phyloP scores from a whole-genome alignment of 2,329 filamentous ascomycete species.

The Ploettnerulaceae sp. region DNA sequence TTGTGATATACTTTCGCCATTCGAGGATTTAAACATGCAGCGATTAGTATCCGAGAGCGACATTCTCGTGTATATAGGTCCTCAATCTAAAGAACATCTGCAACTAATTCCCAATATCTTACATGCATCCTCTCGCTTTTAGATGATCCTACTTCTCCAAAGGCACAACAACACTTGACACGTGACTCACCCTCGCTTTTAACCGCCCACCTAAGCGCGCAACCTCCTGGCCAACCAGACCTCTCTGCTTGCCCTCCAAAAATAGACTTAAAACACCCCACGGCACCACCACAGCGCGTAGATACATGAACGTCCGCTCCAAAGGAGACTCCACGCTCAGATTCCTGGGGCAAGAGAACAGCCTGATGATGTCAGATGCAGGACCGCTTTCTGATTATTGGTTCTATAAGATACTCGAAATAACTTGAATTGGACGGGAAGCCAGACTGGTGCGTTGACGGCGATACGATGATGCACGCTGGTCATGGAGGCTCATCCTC shows the following conservation, averaged over 20 bases:
- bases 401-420: constrained; percentile 16
- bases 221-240: constrained; percentile 8
- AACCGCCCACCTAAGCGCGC: neutral
- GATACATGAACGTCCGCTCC: constrained; percentile 13
- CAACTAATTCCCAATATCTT: constrained; percentile 12
- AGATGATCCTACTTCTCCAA: neutral
- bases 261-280: constrained; percentile 13
- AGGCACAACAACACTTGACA: neutral
- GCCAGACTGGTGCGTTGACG: constrained; percentile 1
- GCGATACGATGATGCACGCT: constrained; percentile 20
- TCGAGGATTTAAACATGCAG: neutral
- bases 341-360: neutral
- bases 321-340: constrained; percentile 6
- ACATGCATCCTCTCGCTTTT: neutral
- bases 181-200: constrained; percentile 6
- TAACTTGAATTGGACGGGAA: constrained; percentile 5
- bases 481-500: constrained; percentile 8
- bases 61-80: constrained; percentile 11
- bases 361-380: constrained; percentile 12
- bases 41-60: neutral
- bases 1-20: no score
- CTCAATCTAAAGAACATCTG: constrained; percentile 5
- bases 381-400: constrained; percentile 9
- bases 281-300: constrained; percentile 16
- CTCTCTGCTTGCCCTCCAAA: constrained; percentile 3